Evolutionary conservation across 2,329 filamentous ascomycete genomes (phyloP).

Genomic region (Ophiostoma triangulosporum): DNA sequence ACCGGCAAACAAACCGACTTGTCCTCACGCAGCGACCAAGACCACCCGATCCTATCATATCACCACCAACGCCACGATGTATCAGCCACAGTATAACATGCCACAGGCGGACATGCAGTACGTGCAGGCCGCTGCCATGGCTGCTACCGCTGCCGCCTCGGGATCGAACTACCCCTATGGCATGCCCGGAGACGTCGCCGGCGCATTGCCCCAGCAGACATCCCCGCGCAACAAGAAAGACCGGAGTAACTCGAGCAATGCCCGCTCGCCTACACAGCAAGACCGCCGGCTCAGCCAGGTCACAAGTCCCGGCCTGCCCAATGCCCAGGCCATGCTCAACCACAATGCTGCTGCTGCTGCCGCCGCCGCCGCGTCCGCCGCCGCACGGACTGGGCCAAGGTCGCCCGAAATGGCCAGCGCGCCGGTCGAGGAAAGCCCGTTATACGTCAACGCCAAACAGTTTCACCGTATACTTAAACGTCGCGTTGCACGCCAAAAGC

Average conservation of each 20-base stretch:
- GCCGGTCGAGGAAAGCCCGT: constrained; percentile 73
- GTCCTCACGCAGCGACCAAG: no score
- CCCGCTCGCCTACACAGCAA: constrained; percentile 53
- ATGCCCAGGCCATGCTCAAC: constrained; percentile 62
- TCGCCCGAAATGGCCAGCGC: constrained; percentile 67
- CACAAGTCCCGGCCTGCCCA: constrained; percentile 60
- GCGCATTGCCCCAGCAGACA: constrained; percentile 51
- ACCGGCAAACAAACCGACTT: no score
- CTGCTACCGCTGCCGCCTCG: constrained; percentile 77
- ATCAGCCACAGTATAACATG: constrained; percentile 65
- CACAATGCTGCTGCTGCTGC: constrained; percentile 49
- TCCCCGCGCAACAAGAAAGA: constrained; percentile 73
- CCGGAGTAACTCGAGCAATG: constrained; percentile 56
- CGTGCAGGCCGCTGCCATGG: constrained; percentile 87
- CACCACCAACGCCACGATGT: constrained; percentile 63
- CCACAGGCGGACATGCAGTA: constrained; percentile 68
- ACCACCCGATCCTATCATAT: no score
- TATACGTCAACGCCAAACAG: constrained; percentile 98
- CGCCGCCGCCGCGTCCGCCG: constrained; percentile 43
- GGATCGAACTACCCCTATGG: constrained; percentile 59
- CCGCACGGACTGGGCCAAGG: constrained; percentile 50
- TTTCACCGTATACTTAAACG: constrained; percentile 96
- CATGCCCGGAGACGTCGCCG: constrained; percentile 43
- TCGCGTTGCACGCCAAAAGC: constrained; percentile 77
- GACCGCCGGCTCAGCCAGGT: constrained; percentile 61